Evolutionary conservation across 371 early-diverging fungal species (phyloP).

Genomic region (Mucor mucedo): DNA sequence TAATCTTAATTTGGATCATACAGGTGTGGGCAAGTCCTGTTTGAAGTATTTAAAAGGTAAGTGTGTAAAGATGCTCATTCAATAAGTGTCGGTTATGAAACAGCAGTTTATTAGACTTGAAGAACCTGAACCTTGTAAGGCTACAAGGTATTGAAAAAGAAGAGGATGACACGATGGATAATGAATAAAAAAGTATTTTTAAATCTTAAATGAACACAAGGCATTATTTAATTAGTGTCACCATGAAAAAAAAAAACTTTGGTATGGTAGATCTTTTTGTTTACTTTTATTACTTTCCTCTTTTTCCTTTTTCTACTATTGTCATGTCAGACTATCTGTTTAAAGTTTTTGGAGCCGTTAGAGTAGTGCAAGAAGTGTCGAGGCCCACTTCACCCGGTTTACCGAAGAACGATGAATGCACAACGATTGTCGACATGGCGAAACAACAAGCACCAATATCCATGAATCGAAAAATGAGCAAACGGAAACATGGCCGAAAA

Average conservation of each 20-base stretch:
- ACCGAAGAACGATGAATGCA: neutral
- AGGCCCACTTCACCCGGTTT: constrained; percentile 6
- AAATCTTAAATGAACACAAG: no score
- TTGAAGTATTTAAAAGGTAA: constrained; percentile 40
- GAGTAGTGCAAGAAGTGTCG: constrained; percentile 36
- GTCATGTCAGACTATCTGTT: constrained; percentile 24
- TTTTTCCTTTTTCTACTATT: neutral
- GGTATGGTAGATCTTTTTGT: neutral
- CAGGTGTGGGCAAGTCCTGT: constrained; percentile 39
- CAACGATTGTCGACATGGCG: neutral
- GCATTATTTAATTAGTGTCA: constrained; percentile 1
- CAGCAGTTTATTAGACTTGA: constrained; percentile 22
- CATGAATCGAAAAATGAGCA: neutral
- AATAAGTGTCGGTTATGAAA: neutral
- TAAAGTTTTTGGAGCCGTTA: constrained; percentile 28
- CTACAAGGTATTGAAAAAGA: constrained; percentile 38
- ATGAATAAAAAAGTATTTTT: constrained; percentile 14
- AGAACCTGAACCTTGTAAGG: constrained; percentile 37
- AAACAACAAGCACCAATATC: neutral
- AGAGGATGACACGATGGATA: constrained; percentile 26
- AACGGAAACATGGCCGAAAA: constrained; percentile 18
- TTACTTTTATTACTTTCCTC: neutral
- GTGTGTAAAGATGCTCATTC: no score
- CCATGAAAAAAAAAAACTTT: neutral
- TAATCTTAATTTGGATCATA: constrained; percentile 47